Evolutionary conservation across 345 rosid species (phyloP), one percentile per base, ranked within the genome.

Genomic region (Eucalyptus caleyi): DNA sequence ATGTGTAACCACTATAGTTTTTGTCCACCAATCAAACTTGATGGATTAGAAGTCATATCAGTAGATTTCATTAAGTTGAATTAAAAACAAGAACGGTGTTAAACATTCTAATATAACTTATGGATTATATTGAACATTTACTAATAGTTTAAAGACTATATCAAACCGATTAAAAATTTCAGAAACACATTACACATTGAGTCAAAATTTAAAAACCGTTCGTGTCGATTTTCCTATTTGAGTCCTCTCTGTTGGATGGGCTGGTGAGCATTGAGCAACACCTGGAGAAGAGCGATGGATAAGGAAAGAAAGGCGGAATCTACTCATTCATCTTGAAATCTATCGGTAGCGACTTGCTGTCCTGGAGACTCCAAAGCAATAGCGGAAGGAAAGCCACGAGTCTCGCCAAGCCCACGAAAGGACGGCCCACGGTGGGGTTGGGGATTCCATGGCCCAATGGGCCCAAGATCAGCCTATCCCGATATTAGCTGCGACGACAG

Each of bases 131-230:
- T 18, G 4, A 18, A 34, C 2, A 34, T 10, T 72, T 72, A 72
- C 1, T 7, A 19, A 34, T 72, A 3, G 4, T 2, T 18, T 5
- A 19, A 34, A 5, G 12, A 18, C 0, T 4, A 2, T 2, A 72
- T 34, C 10, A 6, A 19, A 19, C 4, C 8, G 3, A 6, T 72
- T 9, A 34, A 19, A 34, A 72, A 3, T 19, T 34, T 2, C 0
- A 16, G 0, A 18, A 8, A 9, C 0, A 34, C 14, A 5, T 19
- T 34, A 9, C 2, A 5, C 4, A 0, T 9, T 2, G 13, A 10
- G 0, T 2, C 16, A 2, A 72, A 9, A 37, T 19, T 16, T 6
- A 34, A 34, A 3, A 34, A 3, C 2, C 2, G 13, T 18, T 2
- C 0, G 16, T 2, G 30, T 40, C 16, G 4, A 21, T 37, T 40